Base-by-base conservation (phyloP, 2,329 filamentous ascomycete species). In the Alternaria tenuissima region DNA sequence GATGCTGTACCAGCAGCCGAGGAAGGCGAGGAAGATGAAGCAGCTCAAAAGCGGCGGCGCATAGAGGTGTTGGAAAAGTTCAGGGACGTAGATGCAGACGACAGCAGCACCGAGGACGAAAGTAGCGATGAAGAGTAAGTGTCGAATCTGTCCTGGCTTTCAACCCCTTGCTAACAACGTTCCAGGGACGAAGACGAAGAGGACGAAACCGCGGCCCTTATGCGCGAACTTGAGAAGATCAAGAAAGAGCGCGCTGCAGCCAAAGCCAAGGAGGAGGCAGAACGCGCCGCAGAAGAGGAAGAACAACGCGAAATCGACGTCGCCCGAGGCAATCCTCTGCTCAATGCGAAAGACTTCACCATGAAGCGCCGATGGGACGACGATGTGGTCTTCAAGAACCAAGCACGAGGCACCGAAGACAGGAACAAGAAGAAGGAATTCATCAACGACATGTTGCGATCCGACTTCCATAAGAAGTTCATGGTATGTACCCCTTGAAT, bases 351-450 rank as follows among this genome's bases (percentile, higher is more conserved):
- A 77, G 93, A 97, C 70, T 98, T 96, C 77, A 93, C 90, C 59
- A 89, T 97, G 74, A 97, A 97, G 85, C 84, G 92, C 68, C 84
- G 94, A 70, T 99, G 95, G 95, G 95, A 99, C 71, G 95, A 99
- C 72, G 95, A 99, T 77, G 95, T 99, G 12, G 94, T 99, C 3
- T 99, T 99, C 82, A 98, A 97, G 84, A 99, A 99, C 79, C 95
- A 99, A 81, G 95, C 94, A 34, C 87, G 95, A 60, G 95, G 94
- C 8, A 97, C 94, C 0, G 94, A 98, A 75, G 93, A 97, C 64
- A 94, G 90, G 83, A 89, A 90, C 64, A 93, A 91, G 83, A 93
- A 91, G 83, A 96, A 94, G 83, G 94, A 97, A 80, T 99, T 99
- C 81, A 94, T 99, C 79, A 99, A 99, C 76, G 93, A 98, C 80